Percentiles rank a stretch among this genome's conserved stretches.
These are phyloP conservation scores for Fennellomyces sp. DNA, from an alignment of 371 early-diverging fungal species.

Conservation along the genomic window DNA sequence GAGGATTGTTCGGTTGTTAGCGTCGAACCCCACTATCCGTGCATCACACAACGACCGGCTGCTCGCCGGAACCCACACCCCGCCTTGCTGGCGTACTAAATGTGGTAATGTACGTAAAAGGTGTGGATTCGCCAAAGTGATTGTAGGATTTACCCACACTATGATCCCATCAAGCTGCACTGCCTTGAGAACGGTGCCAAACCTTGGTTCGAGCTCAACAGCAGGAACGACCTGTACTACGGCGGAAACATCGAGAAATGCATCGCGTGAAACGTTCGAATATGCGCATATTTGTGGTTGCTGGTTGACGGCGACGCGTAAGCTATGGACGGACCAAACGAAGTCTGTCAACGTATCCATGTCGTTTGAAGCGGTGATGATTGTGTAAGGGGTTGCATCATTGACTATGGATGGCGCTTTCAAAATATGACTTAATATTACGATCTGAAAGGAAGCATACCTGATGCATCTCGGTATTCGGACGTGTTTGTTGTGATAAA, in stretches of 20 bases:
- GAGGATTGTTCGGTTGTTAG: not conserved
- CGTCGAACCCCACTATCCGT: not conserved
- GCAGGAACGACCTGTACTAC: not conserved
- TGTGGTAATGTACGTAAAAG: not conserved
- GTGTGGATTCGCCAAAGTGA: not conserved
- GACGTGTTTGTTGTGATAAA: not conserved
- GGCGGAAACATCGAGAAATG: not conserved
- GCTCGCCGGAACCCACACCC: not conserved
- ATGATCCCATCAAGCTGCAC: not conserved
- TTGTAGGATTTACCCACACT: constrained; percentile 3
- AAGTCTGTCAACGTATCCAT: not conserved
- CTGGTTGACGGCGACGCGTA: not conserved
- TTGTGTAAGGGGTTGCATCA: not conserved
- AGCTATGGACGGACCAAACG: not conserved
- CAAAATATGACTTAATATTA: not conserved
- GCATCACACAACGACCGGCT: not conserved
- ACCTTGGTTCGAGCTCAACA: not conserved
- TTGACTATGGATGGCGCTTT: not conserved
- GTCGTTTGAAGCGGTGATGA: not conserved
- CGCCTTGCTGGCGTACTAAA: not conserved
- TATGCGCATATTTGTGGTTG: not conserved
- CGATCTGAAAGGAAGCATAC: not conserved
- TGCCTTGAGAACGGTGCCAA: not conserved
- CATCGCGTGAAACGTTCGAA: not conserved
- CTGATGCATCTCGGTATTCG: constrained; percentile 1